Evolutionary conservation across 768 basidiomycete genomes (phyloP), one percentile per base, ranked within the genome.

Genomic region (Dioszegia crocea): DNA sequence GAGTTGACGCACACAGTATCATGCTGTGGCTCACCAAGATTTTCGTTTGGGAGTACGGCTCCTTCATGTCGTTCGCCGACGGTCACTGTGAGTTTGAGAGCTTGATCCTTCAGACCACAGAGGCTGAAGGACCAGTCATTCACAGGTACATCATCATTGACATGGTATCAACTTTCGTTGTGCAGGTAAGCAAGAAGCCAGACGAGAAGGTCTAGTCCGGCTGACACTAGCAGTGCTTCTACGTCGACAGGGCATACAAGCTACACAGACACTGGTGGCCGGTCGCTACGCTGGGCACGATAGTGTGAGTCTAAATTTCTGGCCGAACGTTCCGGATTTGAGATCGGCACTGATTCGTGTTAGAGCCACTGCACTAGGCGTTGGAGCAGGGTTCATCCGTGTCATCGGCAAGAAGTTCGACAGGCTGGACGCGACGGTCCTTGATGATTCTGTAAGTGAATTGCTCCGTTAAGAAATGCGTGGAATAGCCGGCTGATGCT

Each of bases 231-330:
- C 3, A 51, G 49, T 36, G 31, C 17, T 51, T 51, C 49, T 51
- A 51, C 33, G 49, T 51, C 31, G 49, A 51, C 31, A 29, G 49
- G 14, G 49, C 49, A 19, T 51, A 36, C 36, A 36, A 33, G 31
- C 49, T 51, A 8, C 49, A 51, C 29, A 36, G 49, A 21, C 49
- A 51, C 23, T 51, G 49, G 49, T 51, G 49, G 49, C 49, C 49
- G 2, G 8, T 51, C 2, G 49, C 49, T 11, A 3, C 38, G 9
- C 36, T 51, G n/a, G 49, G 49, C 2, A 33, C 49, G 6, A 21
- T 36, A 3, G 49, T 51, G 49, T 51, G 31, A 51, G 49, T 51
- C 17, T n/a, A n/a, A n/a, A n/a, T n/a, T n/a, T n/a, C n/a, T n/a
- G n/a, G 14, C n/a, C 4, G n/a, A 14, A 10, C 4, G 9, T 21